These are phyloP conservation scores for Aspergillus neoniger DNA, from an alignment of 2,329 filamentous ascomycete species.

Conservation along the genomic window DNA sequence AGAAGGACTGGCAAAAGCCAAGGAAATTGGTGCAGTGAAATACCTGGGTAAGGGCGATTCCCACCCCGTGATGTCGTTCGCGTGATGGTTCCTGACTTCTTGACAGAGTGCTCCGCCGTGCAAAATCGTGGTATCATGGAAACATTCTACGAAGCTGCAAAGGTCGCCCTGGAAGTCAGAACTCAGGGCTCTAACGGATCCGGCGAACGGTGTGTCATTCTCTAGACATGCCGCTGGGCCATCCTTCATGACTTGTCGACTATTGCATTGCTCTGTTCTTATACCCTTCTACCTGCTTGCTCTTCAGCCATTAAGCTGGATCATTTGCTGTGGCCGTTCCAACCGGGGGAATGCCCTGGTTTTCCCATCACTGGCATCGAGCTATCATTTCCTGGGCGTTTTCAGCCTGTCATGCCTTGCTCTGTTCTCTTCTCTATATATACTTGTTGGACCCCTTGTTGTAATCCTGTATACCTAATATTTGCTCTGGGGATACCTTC, in stretches of 20 bases:
- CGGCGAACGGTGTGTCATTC: slow-evolving; percentile 38
- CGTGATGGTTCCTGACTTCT: background rate
- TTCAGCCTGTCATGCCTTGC: slow-evolving; percentile 15
- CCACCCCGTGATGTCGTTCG: background rate
- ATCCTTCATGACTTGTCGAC: slow-evolving; percentile 7
- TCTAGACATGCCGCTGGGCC: slow-evolving; percentile 24
- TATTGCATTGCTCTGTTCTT: slow-evolving; percentile 14
- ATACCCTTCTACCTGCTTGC: slow-evolving; percentile 19
- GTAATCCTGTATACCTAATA: slow-evolving; percentile 21
- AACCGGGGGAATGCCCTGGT: background rate
- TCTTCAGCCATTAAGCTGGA: background rate
- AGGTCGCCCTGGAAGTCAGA: slow-evolving; percentile 72
- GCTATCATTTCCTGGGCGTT: slow-evolving; percentile 12
- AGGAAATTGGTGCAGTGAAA: slow-evolving; percentile 86
- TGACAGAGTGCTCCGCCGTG: slow-evolving; percentile 93
- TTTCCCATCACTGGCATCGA: background rate
- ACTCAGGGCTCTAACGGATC: slow-evolving; percentile 38
- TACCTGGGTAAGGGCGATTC: slow-evolving; percentile 68
- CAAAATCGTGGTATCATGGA: slow-evolving; percentile 97
- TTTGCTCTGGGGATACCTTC: slow-evolving; percentile 1
- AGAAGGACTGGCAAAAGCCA: slow-evolving; percentile 84
- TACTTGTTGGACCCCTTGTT: slow-evolving; percentile 16
- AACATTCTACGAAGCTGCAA: slow-evolving; percentile 95
- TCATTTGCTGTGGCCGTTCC: slow-evolving; percentile 2
- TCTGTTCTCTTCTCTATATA: slow-evolving; percentile 24